These are phyloP conservation scores for Camellia lanceoleosa DNA, from an alignment of 148 eudicot species.

Conservation along the genomic window DNA sequence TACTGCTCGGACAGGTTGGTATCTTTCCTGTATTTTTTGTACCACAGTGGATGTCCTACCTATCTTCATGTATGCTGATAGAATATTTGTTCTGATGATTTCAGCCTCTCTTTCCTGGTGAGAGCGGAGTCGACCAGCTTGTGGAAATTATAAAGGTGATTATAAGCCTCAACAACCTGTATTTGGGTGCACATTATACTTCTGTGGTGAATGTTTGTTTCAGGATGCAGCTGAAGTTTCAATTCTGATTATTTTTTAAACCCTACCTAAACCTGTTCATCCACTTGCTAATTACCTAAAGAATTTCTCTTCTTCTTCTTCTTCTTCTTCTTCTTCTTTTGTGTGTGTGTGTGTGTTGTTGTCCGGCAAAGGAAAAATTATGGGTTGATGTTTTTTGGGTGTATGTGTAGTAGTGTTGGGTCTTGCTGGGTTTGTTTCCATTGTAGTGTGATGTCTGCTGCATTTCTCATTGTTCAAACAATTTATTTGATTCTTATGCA, in stretches of 20 bases:
- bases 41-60: not conserved
- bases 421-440: not conserved
- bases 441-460: not conserved
- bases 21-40: not conserved
- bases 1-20: conserved; percentile 78
- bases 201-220: not conserved
- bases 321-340: too few species aligned
- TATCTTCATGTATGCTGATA: conserved; percentile 12
- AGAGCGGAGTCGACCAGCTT: conserved; percentile 60
- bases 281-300: not conserved
- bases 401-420: not conserved
- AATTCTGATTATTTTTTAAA: not conserved
- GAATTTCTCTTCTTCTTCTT: not conserved
- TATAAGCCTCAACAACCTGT: not conserved
- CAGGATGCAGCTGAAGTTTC: not conserved
- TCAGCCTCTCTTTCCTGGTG: conserved; percentile 60
- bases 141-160: conserved; percentile 57
- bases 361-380: not conserved
- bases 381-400: not conserved
- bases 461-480: not conserved
- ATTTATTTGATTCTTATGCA: conserved; percentile 24
- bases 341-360: not conserved
- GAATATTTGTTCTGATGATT: conserved; percentile 7
- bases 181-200: not conserved
- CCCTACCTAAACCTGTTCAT: not conserved